Base-by-base conservation (phyloP, 768 basidiomycete species). In the Mycena indigotica region DNA sequence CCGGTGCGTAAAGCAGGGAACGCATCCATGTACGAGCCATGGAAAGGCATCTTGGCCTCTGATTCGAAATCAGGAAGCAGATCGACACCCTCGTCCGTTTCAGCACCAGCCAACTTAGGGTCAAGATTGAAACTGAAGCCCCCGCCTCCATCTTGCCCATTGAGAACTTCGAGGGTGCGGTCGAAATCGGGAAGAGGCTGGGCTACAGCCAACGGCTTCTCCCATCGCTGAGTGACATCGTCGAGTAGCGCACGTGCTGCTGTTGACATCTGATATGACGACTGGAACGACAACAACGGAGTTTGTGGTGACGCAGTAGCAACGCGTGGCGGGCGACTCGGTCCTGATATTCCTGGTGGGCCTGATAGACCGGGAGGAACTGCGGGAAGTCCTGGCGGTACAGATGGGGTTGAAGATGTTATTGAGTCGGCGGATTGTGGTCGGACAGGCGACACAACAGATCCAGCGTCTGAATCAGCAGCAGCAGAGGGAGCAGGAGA, bases 161-260 rank as follows among this genome's bases (percentile, higher is more conserved):
- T 84, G 40, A 94, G 76, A 48, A 83, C 85, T 67, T 89, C 85
- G 44, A 95, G 76, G 19, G 90, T 93, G 28, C 90, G 84, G 69
- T 94, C 93, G 62, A 95, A 86, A 61, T 95, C 93, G 10, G 93
- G 94, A 81, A 95, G 95, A 12, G 91, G 84, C 69, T 80, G 91
- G 29, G 75, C 72, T 45, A 73, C 71, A 38, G 75, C 69, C 15
- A 78, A 66, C 21, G 78, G 69, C 2, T 82, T 78, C 64, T 92
- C 89, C 44, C 92, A 81, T 29, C 92, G 78, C 21, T 84, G 84
- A 67, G 85, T 88, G 35, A 95, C 83, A 63, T 95, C 93, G 56
- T 94, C 91, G 45, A 95, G 77, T 45, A 95, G 78, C 1, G 89
- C 91, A 60, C 88, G 88, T 2, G 91, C 92, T 35, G 92, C 89